Percentiles rank a stretch among this genome's conserved stretches.
Evolutionary conservation across 1,139 yeast genomes (phyloP).

Genomic region (Protomyces inundatus): DNA sequence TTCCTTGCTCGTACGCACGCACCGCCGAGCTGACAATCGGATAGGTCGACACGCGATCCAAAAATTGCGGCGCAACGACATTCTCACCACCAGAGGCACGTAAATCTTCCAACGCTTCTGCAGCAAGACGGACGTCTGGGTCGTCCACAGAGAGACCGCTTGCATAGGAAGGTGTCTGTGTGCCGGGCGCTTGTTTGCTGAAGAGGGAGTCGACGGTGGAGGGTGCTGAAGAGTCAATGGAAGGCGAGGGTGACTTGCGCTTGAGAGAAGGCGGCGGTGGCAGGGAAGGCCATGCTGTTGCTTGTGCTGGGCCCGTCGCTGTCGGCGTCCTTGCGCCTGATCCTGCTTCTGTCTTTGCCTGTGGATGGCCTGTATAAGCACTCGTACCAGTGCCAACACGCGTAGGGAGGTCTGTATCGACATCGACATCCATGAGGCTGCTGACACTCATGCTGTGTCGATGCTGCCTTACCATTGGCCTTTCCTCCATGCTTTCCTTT

Average conservation of each 20-base stretch:
- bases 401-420: background rate
- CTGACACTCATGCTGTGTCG: background rate
- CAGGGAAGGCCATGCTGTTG: too few relatives aligned
- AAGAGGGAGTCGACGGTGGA: constrained; percentile 3
- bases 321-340: background rate
- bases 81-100: constrained; percentile 22
- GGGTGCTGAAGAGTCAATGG: background rate
- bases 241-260: constrained; percentile 1
- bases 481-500: too few relatives aligned
- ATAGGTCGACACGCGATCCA: constrained; percentile 46
- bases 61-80: constrained; percentile 4
- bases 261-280: background rate
- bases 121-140: constrained; percentile 33
- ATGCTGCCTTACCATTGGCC: background rate
- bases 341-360: background rate
- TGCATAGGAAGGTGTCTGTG: constrained; percentile 24
- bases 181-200: background rate
- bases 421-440: background rate
- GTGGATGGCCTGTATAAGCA: too few relatives aligned
- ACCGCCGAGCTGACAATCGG: constrained; percentile 57
- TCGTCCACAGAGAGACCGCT: constrained; percentile 32
- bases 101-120: constrained; percentile 32
- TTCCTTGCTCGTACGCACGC: constrained; percentile 54
- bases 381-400: too few relatives aligned
- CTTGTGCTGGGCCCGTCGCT: background rate